These are phyloP conservation scores for Dryas integrifolia DNA, from an alignment of 331 rosid species.

Conservation along the genomic window DNA sequence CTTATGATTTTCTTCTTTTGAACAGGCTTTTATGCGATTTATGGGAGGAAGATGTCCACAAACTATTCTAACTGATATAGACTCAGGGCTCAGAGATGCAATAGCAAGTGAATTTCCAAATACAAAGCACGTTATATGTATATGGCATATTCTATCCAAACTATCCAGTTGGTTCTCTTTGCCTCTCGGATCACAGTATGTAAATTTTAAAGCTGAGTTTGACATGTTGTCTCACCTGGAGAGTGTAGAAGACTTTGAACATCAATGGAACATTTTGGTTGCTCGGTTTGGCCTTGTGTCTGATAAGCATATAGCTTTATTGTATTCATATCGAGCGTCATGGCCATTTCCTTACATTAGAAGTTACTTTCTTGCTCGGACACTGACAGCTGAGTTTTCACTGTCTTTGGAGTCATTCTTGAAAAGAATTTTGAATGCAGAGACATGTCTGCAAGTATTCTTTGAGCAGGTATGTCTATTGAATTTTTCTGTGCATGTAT, in stretches of 20 bases:
- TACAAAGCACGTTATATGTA: slow-evolving; percentile 51
- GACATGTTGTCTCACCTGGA: slow-evolving; percentile 57
- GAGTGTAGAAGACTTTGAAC: slow-evolving; percentile 55
- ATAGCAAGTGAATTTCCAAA: slow-evolving; percentile 53
- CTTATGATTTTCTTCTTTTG: slow-evolving; percentile 37
- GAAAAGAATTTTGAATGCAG: slow-evolving; percentile 41
- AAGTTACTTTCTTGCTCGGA: slow-evolving; percentile 54
- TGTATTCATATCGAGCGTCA: slow-evolving; percentile 44
- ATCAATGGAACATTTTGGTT: slow-evolving; percentile 54
- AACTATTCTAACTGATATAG: slow-evolving; percentile 59
- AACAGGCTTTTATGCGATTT: slow-evolving; percentile 59
- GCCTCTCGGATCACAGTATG: slow-evolving; percentile 45
- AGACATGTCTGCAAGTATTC: slow-evolving; percentile 45
- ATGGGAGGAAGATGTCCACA: slow-evolving; percentile 63
- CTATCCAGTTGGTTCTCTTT: slow-evolving; percentile 57
- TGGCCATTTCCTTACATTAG: slow-evolving; percentile 50
- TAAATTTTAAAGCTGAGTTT: slow-evolving; percentile 52
- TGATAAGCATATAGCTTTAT: slow-evolving; percentile 51
- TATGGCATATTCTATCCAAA: slow-evolving; percentile 59
- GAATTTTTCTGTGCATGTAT: background rate
- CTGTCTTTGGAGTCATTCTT: slow-evolving; percentile 43
- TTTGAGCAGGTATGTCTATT: slow-evolving; percentile 50
- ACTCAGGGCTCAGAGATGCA: slow-evolving; percentile 54
- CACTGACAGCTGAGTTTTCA: slow-evolving; percentile 49
- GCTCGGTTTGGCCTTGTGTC: slow-evolving; percentile 55